Evolutionary conservation across 305 asterid genomes (phyloP).

Genomic region (Withania somnifera): DNA sequence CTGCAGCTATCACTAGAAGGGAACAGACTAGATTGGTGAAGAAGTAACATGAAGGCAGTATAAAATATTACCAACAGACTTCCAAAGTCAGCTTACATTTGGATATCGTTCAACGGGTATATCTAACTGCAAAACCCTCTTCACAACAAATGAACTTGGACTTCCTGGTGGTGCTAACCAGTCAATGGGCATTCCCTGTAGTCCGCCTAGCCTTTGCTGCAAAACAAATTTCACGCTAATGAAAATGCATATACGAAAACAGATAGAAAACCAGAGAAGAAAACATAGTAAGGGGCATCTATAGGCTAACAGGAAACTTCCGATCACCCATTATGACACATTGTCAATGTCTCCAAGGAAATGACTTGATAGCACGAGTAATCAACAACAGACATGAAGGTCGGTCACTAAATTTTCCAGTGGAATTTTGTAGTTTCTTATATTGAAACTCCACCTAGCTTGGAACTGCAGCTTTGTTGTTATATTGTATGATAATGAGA

Average conservation of each 20-base stretch:
- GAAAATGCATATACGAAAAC: neutral
- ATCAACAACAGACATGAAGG: neutral
- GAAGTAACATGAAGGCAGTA: neutral
- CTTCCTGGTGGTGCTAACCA: constrained; percentile 58
- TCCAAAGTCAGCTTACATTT: constrained; percentile 35
- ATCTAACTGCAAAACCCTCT: constrained; percentile 59
- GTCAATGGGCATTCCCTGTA: constrained; percentile 55
- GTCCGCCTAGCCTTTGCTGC: constrained; percentile 36
- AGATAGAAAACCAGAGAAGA: neutral
- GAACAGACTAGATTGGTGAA: neutral
- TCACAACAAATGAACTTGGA: constrained; percentile 46
- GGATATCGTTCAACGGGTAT: constrained; percentile 76
- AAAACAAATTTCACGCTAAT: neutral
- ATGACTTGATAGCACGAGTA: neutral
- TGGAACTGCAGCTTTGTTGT: neutral
- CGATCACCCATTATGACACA: neutral
- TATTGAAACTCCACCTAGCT: neutral
- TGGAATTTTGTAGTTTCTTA: neutral
- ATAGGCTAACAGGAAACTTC: neutral
- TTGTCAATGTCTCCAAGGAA: neutral
- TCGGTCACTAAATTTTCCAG: neutral
- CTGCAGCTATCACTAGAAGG: neutral
- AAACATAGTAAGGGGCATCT: neutral
- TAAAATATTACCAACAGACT: neutral
- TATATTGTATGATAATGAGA: neutral